Percentiles rank a stretch among this genome's conserved stretches.
phyloP scores from a whole-genome alignment of 2,329 filamentous ascomycete species.

The Corniculantispora saksenae region DNA sequence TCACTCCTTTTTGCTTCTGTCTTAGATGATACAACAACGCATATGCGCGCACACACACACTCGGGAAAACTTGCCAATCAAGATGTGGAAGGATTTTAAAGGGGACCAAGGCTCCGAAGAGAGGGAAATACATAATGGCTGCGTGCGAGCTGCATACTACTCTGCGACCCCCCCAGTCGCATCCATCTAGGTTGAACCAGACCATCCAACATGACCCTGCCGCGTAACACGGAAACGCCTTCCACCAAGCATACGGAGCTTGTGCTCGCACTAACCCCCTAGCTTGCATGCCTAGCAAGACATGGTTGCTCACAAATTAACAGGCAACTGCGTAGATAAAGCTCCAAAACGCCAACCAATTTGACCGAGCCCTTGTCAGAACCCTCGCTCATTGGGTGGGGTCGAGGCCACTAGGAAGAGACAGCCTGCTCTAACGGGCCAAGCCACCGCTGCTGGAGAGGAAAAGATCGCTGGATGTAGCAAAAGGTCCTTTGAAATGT shows the following conservation, averaged over 20 bases:
- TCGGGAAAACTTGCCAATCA: not conserved
- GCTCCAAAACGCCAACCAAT: not conserved
- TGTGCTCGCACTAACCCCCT: not conserved
- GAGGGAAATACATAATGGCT: not conserved
- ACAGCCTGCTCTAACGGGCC: no score
- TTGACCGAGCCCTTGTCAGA: not conserved
- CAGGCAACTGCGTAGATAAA: not conserved
- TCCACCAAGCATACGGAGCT: not conserved
- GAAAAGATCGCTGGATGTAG: not conserved
- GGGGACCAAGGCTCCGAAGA: no score
- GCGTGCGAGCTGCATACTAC: not conserved
- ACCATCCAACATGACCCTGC: not conserved
- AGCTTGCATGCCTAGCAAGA: not conserved
- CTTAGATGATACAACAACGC: not conserved
- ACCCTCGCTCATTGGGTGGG: not conserved
- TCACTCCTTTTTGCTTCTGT: not conserved
- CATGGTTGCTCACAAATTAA: not conserved
- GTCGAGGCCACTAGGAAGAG: no score
- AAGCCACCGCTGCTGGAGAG: not conserved
- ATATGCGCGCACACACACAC: no score
- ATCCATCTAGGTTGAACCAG: no score
- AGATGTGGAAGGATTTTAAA: not conserved
- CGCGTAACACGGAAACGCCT: not conserved
- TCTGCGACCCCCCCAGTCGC: not conserved
- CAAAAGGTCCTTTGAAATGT: not conserved